A percentile compares a stretch with the other conserved stretches of the same genome.
Conservation (phyloP, 495 filamentous ascomycete genomes). For the Neurospora discreta region DNA sequence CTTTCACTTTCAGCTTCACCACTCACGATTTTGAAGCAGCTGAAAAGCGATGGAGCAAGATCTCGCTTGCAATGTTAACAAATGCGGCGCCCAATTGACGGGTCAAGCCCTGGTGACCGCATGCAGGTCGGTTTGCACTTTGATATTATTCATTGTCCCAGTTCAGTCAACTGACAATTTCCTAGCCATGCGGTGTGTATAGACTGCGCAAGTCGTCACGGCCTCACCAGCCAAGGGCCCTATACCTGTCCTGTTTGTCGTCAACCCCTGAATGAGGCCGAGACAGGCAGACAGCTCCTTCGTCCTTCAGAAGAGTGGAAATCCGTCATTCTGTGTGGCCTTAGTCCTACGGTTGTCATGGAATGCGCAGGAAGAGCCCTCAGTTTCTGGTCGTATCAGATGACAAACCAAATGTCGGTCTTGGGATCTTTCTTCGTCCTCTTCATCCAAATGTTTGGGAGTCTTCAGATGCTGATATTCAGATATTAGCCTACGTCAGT, state of each 20-base stretch:
- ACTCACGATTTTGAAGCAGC: neutral
- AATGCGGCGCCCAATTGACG: constrained; percentile 61
- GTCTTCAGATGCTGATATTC: constrained; percentile 2
- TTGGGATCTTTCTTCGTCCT: neutral
- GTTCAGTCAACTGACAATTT: neutral
- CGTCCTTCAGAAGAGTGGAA: constrained; percentile 92
- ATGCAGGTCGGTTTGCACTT: constrained; percentile 52
- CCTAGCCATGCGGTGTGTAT: constrained; percentile 79
- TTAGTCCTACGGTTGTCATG: constrained; percentile 76
- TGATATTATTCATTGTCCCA: neutral
- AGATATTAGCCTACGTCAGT: constrained; percentile 58
- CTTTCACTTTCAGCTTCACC: neutral
- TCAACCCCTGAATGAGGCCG: constrained; percentile 53
- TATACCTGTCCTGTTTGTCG: constrained; percentile 75
- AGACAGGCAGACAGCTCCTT: constrained; percentile 56
- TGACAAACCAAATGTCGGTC: constrained; percentile 75
- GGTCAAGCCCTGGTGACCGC: constrained; percentile 81
- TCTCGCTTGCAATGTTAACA: constrained; percentile 72
- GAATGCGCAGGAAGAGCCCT: constrained; percentile 80
- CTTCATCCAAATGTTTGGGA: neutral
- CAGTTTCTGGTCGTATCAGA: constrained; percentile 86
- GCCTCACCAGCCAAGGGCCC: constrained; percentile 48
- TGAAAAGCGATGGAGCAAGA: constrained; percentile 51
- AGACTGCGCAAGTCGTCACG: constrained; percentile 57
- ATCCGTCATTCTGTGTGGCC: constrained; percentile 74